Conservation (phyloP, 495 filamentous ascomycete species). For the Pyronema omphalodes region DNA sequence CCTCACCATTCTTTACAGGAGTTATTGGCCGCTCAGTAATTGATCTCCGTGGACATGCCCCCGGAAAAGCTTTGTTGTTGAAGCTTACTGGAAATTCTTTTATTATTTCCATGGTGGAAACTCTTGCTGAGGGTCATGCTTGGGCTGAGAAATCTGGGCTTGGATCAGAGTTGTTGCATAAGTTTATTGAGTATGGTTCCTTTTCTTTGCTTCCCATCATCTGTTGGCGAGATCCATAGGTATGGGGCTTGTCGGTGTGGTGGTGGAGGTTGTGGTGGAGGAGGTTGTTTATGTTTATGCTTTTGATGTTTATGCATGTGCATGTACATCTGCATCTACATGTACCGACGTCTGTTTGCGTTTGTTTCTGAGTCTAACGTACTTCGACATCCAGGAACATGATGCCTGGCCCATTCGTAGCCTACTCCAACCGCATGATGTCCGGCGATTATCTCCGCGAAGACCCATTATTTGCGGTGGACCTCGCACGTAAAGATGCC, state of each 20-base stretch:
- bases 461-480: constrained; percentile 66
- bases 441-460: constrained; percentile 55
- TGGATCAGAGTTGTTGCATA: constrained; percentile 47
- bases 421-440: constrained; percentile 57
- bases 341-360: no score
- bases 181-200: constrained; percentile 49
- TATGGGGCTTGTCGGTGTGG: no score
- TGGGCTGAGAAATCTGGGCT: constrained; percentile 68
- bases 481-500: constrained; percentile 72
- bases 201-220: no score
- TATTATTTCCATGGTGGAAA: constrained; percentile 59
- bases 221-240: no score
- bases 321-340: no score
- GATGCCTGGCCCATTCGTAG: constrained; percentile 41
- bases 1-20: constrained; percentile 57
- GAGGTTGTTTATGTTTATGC: no score
- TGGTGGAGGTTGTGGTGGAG: no score
- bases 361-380: no score
- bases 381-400: no score
- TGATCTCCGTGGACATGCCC: constrained; percentile 45
- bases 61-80: constrained; percentile 40
- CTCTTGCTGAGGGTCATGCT: constrained; percentile 54
- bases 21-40: constrained; percentile 48
- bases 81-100: constrained; percentile 83
- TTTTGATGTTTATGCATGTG: no score